Evolutionary conservation across 768 basidiomycete species (phyloP), one percentile per base, ranked within the genome.

Genomic region (Roridomyces roridus): DNA sequence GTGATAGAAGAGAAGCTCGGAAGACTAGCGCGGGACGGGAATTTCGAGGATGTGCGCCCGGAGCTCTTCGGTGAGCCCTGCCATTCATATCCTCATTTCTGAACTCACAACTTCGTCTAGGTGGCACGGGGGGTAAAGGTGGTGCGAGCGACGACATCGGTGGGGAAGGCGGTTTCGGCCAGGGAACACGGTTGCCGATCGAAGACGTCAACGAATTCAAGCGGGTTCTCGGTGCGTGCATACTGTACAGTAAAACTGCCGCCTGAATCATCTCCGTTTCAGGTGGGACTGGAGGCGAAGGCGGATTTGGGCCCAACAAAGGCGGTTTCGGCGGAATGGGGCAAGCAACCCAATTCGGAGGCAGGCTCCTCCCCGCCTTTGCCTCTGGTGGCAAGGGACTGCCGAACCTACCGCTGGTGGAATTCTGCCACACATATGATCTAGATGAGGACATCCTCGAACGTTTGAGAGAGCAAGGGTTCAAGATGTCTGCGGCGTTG

Each of bases 101-200:
- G 39, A 40, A 14, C 39, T 40, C 4, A 40, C 15, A 9, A 40
- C 4, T 23, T n/a, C 5, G 21, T 4, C 15, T 23, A 40, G 39
- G 39, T 17, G 39, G 39, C 12, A 40, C 12, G 17, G 39, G 39
- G 10, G 39, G 39, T 2, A 40, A 40, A n/a, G 39, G 39, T n/a
- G 39, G 39, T 40, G 15, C 9, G 3, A 10, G 39, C 9, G 39
- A 8, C 37, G 8, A 36, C 5, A 37, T 11, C 21, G 36, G 45
- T 35, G 46, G 46, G 35, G 34, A 35, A 21, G 46, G 46, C 37
- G 46, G 46, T 24, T 35, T 48, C n/a, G 46, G 46, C 11, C 34
- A 48, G 20, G 46, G 34, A 36, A 35, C 46, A 25, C 34, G 24
- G 34, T 21, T 48, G 35, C 12, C 34, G 11, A 48, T 48, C 20